Base-by-base conservation (phyloP, 2,329 filamentous ascomycete species). In the Fusarium albosuccineum region DNA sequence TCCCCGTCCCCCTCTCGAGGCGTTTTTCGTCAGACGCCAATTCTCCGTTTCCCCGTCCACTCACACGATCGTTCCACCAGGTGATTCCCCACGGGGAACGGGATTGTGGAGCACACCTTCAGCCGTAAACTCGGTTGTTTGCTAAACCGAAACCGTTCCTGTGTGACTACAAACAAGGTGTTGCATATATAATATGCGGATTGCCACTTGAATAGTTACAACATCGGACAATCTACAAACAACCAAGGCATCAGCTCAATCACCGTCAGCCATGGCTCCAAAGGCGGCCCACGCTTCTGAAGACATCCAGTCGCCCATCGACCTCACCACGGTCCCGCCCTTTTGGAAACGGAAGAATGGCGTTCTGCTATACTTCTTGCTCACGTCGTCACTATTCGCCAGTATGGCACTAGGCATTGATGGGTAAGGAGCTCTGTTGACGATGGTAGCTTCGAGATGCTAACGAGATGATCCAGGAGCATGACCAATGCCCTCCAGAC, bases 401-500 rank as follows among this genome's bases (percentile, higher is more conserved):
- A 82, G 79, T 60, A 77, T 78, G 26, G 79, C 80, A 3, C 71
- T 80, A 29, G 80, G 80, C 13, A 81, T 82, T 41, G 80, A 82
- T 39, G 80, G 80, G 64, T 79, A 71, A 66, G 77, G 74, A n/a
- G 3, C 9, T 8, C 6, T 10, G 8, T 9, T 14, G 11, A 2
- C n/a, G 30, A 13, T 2, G 6, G 10, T 13, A 9, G 0, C 22
- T 2, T 8, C 0, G 10, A 8, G 11, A 9, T 4, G 6, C 1
- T 54, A 7, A 57, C 26, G 9, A 34, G 10, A 2, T 11, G 3
- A 33, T 5, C 4, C 4, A 68, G 44, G n/a, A 52, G 54, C 49
- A 80, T 79, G 78, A 80, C 77, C n/a, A 81, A 80, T 48, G 78
- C 76, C 44, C 79, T 81, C 70, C 78, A 80, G 27, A 75, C 77